phyloP scores from a whole-genome alignment of 805 yeast species.

The Zygotorulaspora sp. region DNA sequence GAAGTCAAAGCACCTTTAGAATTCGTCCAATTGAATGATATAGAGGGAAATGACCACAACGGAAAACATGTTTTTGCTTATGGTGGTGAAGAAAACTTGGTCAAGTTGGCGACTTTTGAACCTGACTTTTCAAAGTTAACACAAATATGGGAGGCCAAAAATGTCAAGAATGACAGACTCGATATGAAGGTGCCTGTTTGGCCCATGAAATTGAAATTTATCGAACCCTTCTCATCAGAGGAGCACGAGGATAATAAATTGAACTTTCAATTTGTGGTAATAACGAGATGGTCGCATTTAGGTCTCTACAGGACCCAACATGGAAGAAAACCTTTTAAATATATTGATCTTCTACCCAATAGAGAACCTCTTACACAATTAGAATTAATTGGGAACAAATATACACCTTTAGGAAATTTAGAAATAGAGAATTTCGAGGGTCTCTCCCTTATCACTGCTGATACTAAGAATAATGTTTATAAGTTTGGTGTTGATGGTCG shows the following conservation, averaged over 20 bases:
- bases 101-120: slow-evolving; percentile 27
- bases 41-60: slow-evolving; percentile 38
- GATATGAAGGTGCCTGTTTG: slow-evolving; percentile 82
- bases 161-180: slow-evolving; percentile 73
- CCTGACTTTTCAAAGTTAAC: slow-evolving; percentile 28
- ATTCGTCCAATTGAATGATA: slow-evolving; percentile 42
- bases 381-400: slow-evolving; percentile 12
- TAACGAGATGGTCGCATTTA: slow-evolving; percentile 55
- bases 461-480: slow-evolving; percentile 62
- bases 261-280: slow-evolving; percentile 49
- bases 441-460: slow-evolving; percentile 59
- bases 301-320: slow-evolving; percentile 65
- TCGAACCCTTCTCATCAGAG: slow-evolving; percentile 36
- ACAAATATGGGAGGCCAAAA: slow-evolving; percentile 64
- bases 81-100: slow-evolving; percentile 78
- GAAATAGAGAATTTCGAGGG: slow-evolving; percentile 19
- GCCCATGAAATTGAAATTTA: slow-evolving; percentile 51
- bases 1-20: slow-evolving; percentile 43
- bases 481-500: slow-evolving; percentile 50
- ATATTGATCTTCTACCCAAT: slow-evolving; percentile 31
- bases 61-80: slow-evolving; percentile 49
- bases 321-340: slow-evolving; percentile 59
- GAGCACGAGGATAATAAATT: slow-evolving; percentile 25
- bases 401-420: slow-evolving; percentile 25
- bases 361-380: slow-evolving; percentile 28